Base-by-base conservation (phyloP, 2,329 filamentous ascomycete genomes). In the Pochonia chlamydosporia region DNA sequence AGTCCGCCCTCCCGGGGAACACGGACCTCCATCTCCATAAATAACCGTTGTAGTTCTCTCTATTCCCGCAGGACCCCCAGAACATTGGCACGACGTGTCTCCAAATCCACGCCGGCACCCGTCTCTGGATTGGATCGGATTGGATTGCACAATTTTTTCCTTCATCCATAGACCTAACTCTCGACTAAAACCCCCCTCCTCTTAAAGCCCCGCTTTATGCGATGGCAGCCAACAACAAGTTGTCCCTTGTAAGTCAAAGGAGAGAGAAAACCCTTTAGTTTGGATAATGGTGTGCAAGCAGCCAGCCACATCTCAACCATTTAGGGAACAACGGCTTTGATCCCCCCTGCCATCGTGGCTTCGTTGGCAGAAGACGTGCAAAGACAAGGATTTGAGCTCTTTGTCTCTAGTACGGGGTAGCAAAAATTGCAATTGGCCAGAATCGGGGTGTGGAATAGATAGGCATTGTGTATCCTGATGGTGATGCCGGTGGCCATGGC, bases 281-380 rank as follows among this genome's bases (percentile, higher is more conserved):
- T 40, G 20, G 36, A 39, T 30, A 14, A 47, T 47, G 44, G 37
- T 31, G 44, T 33, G 30, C 44, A 42, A 23, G 20, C 16, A 7
- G 30, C 44, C 39, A 47, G 44, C 39, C 39, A 42, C 39, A 33
- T 40, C 45, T 47, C 21, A 5, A 39, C 25, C 30, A 31, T 8
- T 23, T 5, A 31, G 26, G 36, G 40, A 14, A 39, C 7, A 9
- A 10, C 4, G 16, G 18, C 20, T 39, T n/a, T 23, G 20, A 39
- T 23, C 8, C 13, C 35, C 35, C 35, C 35, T 43, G 43, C 23
- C 40, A 30, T 13, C 10, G 21, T 36, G 42, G 42, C 31, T 35
- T 44, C n/a, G n/a, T 20, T 5, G 43, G 11, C 23, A 26, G 8
- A 20, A 20, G 21, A 21, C 8, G 25, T 45, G 35, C n/a, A 9